Percentiles rank a stretch among this genome's conserved stretches.
Conservation (phyloP, 345 rosid species). For the Zanthoxylum bungeanum region DNA sequence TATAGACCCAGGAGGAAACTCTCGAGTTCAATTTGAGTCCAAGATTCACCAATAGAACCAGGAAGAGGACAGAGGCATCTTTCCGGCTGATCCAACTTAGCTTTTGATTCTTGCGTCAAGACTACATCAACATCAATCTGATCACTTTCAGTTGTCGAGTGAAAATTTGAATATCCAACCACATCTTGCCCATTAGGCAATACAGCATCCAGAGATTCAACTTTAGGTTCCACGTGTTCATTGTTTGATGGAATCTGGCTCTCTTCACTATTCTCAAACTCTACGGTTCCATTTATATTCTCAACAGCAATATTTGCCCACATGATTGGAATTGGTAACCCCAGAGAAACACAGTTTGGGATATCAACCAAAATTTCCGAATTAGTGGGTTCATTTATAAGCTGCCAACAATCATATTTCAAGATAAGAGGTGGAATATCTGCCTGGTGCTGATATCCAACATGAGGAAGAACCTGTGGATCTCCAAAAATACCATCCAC, state of each 20-base stretch:
- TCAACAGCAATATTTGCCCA: conserved; percentile 42
- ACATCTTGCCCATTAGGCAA: not conserved
- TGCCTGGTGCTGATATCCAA: conserved; percentile 62
- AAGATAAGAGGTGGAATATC: conserved; percentile 39
- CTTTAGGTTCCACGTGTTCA: conserved; percentile 15
- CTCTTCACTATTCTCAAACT: conserved; percentile 30
- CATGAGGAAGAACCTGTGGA: conserved; percentile 41
- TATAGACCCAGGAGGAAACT: conserved; percentile 70
- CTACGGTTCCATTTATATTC: conserved; percentile 31
- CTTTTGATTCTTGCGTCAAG: conserved; percentile 28
- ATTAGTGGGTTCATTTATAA: conserved; percentile 18
- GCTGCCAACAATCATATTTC: conserved; percentile 24
- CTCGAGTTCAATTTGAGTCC: conserved; percentile 42
- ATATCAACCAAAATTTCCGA: conserved; percentile 13
- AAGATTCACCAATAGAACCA: conserved; percentile 42
- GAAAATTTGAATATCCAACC: conserved; percentile 2
- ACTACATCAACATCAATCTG: conserved; percentile 31
- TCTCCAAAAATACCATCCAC: conserved; percentile 39
- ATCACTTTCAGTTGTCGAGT: conserved; percentile 5
- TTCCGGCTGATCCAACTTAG: conserved; percentile 29
- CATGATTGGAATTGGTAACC: conserved; percentile 47
- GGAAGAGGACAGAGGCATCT: conserved; percentile 46
- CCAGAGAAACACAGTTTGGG: conserved; percentile 19
- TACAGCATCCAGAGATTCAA: conserved; percentile 9
- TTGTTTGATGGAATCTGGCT: conserved; percentile 13